These are phyloP conservation scores for Ampelocalamus luodianensis DNA, from an alignment of 176 grass and related monocot genomes.

Conservation along the genomic window DNA sequence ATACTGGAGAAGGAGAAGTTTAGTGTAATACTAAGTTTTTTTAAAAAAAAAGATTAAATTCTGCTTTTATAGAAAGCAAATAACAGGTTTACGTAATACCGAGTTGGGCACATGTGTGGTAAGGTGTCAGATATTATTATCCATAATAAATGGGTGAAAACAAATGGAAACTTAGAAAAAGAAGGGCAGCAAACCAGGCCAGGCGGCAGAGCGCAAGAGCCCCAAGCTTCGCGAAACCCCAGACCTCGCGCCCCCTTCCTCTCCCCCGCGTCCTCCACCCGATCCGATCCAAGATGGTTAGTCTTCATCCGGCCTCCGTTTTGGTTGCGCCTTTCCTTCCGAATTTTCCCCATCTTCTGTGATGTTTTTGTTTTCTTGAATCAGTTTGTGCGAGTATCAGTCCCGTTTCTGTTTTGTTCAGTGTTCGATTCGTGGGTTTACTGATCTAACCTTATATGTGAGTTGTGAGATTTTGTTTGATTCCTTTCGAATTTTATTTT, in stretches of 20 bases:
- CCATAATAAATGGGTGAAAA: neutral
- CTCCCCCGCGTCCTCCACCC: neutral
- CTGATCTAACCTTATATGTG: neutral
- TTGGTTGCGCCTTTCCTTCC: neutral
- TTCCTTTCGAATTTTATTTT: neutral
- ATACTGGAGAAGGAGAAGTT: too few species aligned
- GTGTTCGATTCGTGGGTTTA: constrained; percentile 33
- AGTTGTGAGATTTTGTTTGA: constrained; percentile 26
- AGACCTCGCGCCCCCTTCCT: constrained; percentile 9
- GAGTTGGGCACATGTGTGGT: too few species aligned
- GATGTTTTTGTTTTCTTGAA: constrained; percentile 4
- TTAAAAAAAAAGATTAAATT: too few species aligned
- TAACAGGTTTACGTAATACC: too few species aligned
- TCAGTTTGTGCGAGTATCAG: neutral
- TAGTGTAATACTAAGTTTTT: too few species aligned
- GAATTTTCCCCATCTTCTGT: neutral
- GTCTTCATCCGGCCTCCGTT: neutral
- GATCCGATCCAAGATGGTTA: constrained; percentile 62
- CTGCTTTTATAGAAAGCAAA: too few species aligned
- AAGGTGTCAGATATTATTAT: too few species aligned
- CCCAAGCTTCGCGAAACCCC: constrained; percentile 38
- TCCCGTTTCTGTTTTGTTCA: neutral
- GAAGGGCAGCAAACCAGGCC: neutral
- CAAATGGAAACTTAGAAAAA: neutral
- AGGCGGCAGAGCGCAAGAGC: constrained; percentile 34